Percentiles rank a stretch among this genome's conserved stretches.
phyloP scores from a whole-genome alignment of 2,329 filamentous ascomycete species.

The Claviceps monticola region DNA sequence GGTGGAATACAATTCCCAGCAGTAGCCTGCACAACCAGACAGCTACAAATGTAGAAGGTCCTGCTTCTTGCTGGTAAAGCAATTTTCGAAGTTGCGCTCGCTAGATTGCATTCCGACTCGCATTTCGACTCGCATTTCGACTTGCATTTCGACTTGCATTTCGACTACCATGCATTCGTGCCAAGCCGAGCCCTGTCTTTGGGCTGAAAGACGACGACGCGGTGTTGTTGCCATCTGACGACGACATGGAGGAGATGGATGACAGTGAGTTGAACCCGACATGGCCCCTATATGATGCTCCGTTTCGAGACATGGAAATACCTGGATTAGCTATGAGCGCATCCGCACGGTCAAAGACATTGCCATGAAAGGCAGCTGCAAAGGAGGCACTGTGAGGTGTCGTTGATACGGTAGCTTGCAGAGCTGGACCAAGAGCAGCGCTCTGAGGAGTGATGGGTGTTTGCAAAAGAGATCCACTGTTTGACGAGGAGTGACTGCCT shows the following conservation, averaged over 20 bases:
- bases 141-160: neutral
- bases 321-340: slow-evolving; percentile 44
- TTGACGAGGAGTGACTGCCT: slow-evolving; percentile 11
- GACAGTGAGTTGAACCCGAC: slow-evolving; percentile 25
- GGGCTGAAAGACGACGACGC: slow-evolving; percentile 18
- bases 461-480: slow-evolving; percentile 17
- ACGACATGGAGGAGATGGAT: slow-evolving; percentile 27
- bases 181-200: slow-evolving; percentile 18
- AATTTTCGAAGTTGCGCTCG: neutral
- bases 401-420: slow-evolving; percentile 75
- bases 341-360: slow-evolving; percentile 48
- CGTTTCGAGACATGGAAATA: slow-evolving; percentile 40
- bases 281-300: slow-evolving; percentile 29
- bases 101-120: slow-evolving; percentile 24
- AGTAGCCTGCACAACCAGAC: neutral
- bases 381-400: slow-evolving; percentile 48
- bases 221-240: slow-evolving; percentile 24
- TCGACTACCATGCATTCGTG: slow-evolving; percentile 23
- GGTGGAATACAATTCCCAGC: neutral
- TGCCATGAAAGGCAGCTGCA: slow-evolving; percentile 37
- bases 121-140: slow-evolving; percentile 3
- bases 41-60: neutral
- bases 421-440: slow-evolving; percentile 76
- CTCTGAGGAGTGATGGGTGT: slow-evolving; percentile 76
- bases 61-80: neutral